Base-by-base conservation (phyloP, 805 yeast genomes). In the Yarrowia deformans region DNA sequence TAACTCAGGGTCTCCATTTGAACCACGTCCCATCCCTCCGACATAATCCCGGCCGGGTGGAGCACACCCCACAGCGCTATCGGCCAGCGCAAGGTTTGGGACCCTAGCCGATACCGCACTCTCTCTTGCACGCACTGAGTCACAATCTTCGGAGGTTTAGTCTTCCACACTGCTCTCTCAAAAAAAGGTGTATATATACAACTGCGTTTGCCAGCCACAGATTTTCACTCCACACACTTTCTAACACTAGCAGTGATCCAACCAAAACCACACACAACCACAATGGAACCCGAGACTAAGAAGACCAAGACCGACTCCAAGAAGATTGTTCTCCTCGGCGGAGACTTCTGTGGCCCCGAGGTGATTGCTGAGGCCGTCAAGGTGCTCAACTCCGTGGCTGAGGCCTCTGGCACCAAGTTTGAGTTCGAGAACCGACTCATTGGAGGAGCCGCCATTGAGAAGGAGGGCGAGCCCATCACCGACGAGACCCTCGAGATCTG, bases 371-470 rank as follows among this genome's bases (percentile, higher is more conserved):
- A 93, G 83, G 98, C 99, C 61, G 87, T 93, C 75, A 94, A 94
- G 79, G 97, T 95, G 40, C 84, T 95, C 71, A 83, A 87, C 70
- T 92, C 97, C 68, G 90, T 94, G 73, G 86, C 87, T 73, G 84
- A 83, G 70, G 87, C 78, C 54, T 77, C 75, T 16, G 69, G 72
- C 40, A 81, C 90, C 75, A 81, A 87, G 76, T 93, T 95, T 77
- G 86, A 90, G 67, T 91, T 92, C 78, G 84, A 90, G 75, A 81
- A 90, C 72, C 97, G 93, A 77, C 84, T 94, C 75, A 94, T 95
- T 74, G 99, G 99, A 72, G 99, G 99, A 76, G 98, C 98, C 66
- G 97, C 98, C 58, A 94, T 95, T 76, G 99, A 95, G 78, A 97
- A 97, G 69, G 89, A 96, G 55, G 99, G 99, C 68, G 88, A 79